Conservation (phyloP, 148 eudicot genomes). For the Linanthus parryae region DNA sequence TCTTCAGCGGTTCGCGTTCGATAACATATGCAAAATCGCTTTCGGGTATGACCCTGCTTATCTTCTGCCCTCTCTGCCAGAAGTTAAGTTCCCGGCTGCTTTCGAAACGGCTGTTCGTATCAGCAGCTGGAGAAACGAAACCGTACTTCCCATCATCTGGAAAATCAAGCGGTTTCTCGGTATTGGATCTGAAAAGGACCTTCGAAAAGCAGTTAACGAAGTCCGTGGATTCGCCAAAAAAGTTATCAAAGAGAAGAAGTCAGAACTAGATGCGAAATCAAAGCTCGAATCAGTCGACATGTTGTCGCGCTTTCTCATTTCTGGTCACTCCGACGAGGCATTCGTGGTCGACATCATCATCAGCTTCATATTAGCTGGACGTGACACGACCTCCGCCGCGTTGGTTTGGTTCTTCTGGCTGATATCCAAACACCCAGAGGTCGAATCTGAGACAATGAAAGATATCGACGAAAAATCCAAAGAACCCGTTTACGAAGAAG, state of each 20-base stretch:
- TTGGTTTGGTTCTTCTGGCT: conserved; percentile 39
- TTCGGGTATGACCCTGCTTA: conserved; percentile 37
- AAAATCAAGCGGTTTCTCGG: conserved; percentile 17
- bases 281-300: conserved; percentile 19
- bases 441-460: conserved; percentile 15
- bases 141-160: conserved; percentile 22
- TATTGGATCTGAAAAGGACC: conserved; percentile 23
- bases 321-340: conserved; percentile 29
- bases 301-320: conserved; percentile 28
- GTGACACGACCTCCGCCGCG: conserved; percentile 37
- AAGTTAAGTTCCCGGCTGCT: conserved; percentile 17
- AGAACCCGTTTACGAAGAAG: conserved; percentile 25
- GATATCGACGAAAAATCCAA: conserved; percentile 19
- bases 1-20: conserved; percentile 32
- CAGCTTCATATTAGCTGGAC: conserved; percentile 32
- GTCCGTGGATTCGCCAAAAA: conserved; percentile 25
- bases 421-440: conserved; percentile 12
- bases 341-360: conserved; percentile 30
- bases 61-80: conserved; percentile 27
- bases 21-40: conserved; percentile 36
- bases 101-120: conserved; percentile 24
- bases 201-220: conserved; percentile 1
- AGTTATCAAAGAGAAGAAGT: conserved; percentile 23
- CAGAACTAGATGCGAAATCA: conserved; percentile 14
- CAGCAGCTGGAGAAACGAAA: conserved; percentile 17